A percentile compares a stretch with the other conserved stretches of the same genome.
Evolutionary conservation across 179 eudicot genomes (phyloP).

Genomic region (Silene vulgaris): DNA sequence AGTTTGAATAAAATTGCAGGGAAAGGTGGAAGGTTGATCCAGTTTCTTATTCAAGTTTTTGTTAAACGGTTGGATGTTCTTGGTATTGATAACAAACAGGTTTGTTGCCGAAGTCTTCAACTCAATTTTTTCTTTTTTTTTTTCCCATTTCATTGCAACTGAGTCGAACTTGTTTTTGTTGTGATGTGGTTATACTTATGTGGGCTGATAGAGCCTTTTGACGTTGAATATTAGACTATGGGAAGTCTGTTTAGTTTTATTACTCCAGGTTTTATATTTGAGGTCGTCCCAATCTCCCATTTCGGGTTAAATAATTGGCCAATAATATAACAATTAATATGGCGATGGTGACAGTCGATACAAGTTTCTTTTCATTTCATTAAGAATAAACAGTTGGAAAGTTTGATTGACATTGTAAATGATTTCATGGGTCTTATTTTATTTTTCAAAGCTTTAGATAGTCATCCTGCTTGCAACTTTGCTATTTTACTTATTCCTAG

Average conservation of each 20-base stretch:
- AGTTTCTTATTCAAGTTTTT: constrained; percentile 72
- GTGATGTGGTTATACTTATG: neutral
- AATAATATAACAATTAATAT: neutral
- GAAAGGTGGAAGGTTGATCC: constrained; percentile 61
- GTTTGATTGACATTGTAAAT: neutral
- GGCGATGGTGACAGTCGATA: neutral
- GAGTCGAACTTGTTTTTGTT: neutral
- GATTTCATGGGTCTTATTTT: neutral
- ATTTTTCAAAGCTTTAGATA: constrained; percentile 7
- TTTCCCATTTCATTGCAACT: neutral
- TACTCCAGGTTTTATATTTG: neutral
- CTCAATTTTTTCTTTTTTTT: neutral
- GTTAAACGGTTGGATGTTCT: constrained; percentile 69
- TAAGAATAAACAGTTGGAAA: neutral
- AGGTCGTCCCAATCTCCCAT: neutral
- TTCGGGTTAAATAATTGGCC: neutral
- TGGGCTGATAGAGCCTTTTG: neutral
- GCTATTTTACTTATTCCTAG: constrained; percentile 4
- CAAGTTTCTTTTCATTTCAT: neutral
- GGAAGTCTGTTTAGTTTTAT: neutral
- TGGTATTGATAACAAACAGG: constrained; percentile 74
- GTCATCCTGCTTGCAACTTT: neutral
- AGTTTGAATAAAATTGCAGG: constrained; percentile 70
- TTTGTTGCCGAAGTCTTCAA: constrained; percentile 21
- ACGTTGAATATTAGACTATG: neutral